These are phyloP conservation scores for Delitschia confertaspora DNA, from an alignment of 495 filamentous ascomycete species.

Conservation along the genomic window DNA sequence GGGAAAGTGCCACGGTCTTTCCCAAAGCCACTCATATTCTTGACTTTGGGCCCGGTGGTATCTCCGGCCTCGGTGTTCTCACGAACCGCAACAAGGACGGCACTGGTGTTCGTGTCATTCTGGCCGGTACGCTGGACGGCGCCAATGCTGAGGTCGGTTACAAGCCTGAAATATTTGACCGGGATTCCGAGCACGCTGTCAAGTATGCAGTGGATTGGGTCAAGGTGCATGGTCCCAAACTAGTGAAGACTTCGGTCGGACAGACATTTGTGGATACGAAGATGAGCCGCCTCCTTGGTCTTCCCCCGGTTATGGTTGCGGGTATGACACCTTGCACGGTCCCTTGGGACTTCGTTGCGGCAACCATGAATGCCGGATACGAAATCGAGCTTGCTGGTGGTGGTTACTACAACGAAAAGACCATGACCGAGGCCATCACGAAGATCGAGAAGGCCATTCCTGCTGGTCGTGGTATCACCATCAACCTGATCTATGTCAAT, in stretches of 20 bases:
- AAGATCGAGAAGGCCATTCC: constrained; percentile 87
- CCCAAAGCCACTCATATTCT: constrained; percentile 82
- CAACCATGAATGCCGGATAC: constrained; percentile 91
- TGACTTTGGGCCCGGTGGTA: constrained; percentile 93
- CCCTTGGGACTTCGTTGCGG: constrained; percentile 91
- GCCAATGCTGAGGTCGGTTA: constrained; percentile 87
- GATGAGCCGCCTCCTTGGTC: constrained; percentile 86
- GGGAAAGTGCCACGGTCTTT: constrained; percentile 89
- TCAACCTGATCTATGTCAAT: constrained; percentile 96
- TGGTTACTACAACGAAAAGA: constrained; percentile 87
- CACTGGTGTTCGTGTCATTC: constrained; percentile 88
- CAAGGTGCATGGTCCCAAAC: constrained; percentile 80
- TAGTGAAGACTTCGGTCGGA: constrained; percentile 78
- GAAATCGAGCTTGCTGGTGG: constrained; percentile 85
- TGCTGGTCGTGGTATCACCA: constrained; percentile 81
- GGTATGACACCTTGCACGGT: constrained; percentile 96
- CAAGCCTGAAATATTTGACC: constrained; percentile 93
- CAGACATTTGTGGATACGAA: constrained; percentile 92
- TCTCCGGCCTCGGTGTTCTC: constrained; percentile 90
- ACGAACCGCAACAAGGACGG: constrained; percentile 98
- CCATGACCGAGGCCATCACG: constrained; percentile 75
- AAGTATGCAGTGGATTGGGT: constrained; percentile 98
- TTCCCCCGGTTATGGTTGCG: constrained; percentile 85
- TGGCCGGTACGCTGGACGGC: constrained; percentile 84
- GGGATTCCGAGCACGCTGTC: constrained; percentile 84